Conservation (phyloP, 2,329 filamentous ascomycete genomes). For the Madurella fahalii region DNA sequence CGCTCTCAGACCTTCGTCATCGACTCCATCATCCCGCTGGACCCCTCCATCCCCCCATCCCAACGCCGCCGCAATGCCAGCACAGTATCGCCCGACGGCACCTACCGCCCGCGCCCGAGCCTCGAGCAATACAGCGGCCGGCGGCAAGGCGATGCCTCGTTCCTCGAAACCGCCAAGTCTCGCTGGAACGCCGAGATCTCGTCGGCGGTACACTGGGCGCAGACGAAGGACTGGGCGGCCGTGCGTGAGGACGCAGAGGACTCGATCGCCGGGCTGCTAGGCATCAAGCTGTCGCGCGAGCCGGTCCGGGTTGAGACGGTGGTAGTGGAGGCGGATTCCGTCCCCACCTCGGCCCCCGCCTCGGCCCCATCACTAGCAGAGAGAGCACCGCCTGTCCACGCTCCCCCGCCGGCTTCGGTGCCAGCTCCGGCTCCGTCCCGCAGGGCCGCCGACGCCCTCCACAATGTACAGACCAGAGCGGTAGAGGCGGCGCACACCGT, state of each 20-base stretch:
- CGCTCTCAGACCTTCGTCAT: conserved; percentile 55
- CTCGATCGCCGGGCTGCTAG: conserved; percentile 43
- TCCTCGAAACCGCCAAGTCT: conserved; percentile 68
- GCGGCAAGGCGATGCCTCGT: conserved; percentile 45
- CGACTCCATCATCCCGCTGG: conserved; percentile 38
- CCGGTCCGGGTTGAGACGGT: conserved; percentile 26
- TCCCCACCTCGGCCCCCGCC: too few species aligned
- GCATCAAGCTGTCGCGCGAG: conserved; percentile 28
- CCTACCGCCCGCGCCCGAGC: conserved; percentile 37
- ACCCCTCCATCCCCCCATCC: conserved; percentile 28
- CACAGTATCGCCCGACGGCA: conserved; percentile 27
- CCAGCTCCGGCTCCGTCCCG: neutral
- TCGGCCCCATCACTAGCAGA: neutral
- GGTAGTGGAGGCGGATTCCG: neutral
- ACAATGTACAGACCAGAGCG: conserved; percentile 20
- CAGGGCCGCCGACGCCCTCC: conserved; percentile 13
- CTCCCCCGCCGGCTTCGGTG: neutral
- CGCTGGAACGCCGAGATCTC: conserved; percentile 74
- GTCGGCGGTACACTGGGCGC: conserved; percentile 60
- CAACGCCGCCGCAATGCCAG: conserved; percentile 27
- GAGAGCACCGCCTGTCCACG: neutral
- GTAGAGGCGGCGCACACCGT: conserved; percentile 27
- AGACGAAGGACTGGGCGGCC: conserved; percentile 62
- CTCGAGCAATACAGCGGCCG: conserved; percentile 34
- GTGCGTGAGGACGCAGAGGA: conserved; percentile 57